These are phyloP conservation scores for Orbilia ellipsospora DNA, from an alignment of 2,329 filamentous ascomycete genomes.

Conservation along the genomic window DNA sequence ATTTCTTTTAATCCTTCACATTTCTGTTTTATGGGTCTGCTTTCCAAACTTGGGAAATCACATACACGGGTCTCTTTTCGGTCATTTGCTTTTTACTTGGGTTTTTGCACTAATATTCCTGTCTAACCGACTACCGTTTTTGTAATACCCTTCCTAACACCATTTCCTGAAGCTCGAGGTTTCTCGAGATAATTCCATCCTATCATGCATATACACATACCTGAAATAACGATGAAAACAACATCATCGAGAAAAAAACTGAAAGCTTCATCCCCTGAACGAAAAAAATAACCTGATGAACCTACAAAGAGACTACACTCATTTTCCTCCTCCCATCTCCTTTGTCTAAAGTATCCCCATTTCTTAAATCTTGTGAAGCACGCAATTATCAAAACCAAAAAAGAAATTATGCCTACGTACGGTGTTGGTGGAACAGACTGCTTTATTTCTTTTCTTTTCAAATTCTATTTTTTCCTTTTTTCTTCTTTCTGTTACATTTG, in stretches of 20 bases:
- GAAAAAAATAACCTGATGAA: conserved; percentile 19
- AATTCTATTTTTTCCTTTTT: background rate
- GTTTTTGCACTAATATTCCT: conserved; percentile 27
- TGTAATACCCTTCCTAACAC: conserved; percentile 34
- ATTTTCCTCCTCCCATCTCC: conserved; percentile 20
- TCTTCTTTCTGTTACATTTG: conserved; percentile 19
- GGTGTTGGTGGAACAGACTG: conserved; percentile 42
- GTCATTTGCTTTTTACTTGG: conserved; percentile 13
- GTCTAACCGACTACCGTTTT: conserved; percentile 20
- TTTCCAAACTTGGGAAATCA: conserved; percentile 19
- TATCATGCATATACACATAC: conserved; percentile 4
- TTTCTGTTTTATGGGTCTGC: conserved; percentile 16
- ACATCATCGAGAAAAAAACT: conserved; percentile 23
- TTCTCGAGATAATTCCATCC: conserved; percentile 6
- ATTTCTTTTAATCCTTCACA: background rate
- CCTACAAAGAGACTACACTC: conserved; percentile 43
- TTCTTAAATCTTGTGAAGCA: conserved; percentile 21
- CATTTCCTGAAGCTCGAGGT: conserved; percentile 9
- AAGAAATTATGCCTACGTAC: conserved; percentile 18
- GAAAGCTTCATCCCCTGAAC: background rate
- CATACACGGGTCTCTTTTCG: conserved; percentile 23
- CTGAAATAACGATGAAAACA: conserved; percentile 14
- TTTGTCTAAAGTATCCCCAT: conserved; percentile 32
- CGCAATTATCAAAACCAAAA: conserved; percentile 25
- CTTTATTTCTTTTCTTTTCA: conserved; percentile 1